Evolutionary conservation across 331 rosid genomes (phyloP), one percentile per base, ranked within the genome.

Genomic region (Stylosanthes scabra): DNA sequence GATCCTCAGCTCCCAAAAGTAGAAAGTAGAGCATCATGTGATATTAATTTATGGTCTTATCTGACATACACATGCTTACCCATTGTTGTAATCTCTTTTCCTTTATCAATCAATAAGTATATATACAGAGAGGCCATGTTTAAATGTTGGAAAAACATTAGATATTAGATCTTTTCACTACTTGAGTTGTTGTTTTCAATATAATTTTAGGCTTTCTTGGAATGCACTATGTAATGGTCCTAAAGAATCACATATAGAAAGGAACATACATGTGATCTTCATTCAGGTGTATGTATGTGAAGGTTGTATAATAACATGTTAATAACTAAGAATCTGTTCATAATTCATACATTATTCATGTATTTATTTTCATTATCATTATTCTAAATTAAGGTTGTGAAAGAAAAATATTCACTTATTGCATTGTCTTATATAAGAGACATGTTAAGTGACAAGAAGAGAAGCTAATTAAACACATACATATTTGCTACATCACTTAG

Each of bases 31-130:
- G 16, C 52, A 68, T 31, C 28, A 28, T n/a, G 31, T 31, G 20
- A 68, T 68, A 11, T 31, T 50, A 68, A 34, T 68, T 51, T 51
- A n/a, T 39, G 39, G 74, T 55, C 51, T 37, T 34, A 70, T 40
- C 50, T 69, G 74, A 54, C 51, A 68, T 68, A 62, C 74, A 68
- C 63, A 54, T 69, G 27, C 63, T 39, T 50, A 58, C 39, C 11
- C 50, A 68, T 15, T 8, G 31, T 70, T 44, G 45, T 42, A 57
- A 70, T 70, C 66, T 57, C 12, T 49, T 49, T 49, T 49, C n/a
- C 14, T 46, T 46, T 46, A 9, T 49, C 55, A 20, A 20, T 12
- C 51, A 31, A 31, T 46, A 13, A 46, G 51, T 46, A 11, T 9
- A 13, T 46, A 11, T 46, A 46, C 51, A 46, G 14, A 70, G 54